Percentiles rank a stretch among this genome's conserved stretches.
phyloP scores from a whole-genome alignment of 768 basidiomycete genomes.

The Leucocoprinus leucothites region DNA sequence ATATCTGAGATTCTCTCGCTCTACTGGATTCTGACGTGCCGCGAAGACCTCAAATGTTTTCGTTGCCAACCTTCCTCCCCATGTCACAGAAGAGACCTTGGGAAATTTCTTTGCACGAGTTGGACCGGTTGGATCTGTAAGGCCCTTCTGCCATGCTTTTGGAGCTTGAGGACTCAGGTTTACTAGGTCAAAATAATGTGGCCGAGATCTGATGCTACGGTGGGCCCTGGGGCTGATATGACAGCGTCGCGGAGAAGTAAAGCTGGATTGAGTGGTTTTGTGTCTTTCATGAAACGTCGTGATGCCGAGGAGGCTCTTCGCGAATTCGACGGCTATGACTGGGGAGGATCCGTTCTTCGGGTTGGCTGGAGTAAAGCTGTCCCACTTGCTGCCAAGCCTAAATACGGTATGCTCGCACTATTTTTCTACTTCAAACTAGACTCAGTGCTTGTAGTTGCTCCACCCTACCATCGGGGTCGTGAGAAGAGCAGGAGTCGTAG shows the following conservation, averaged over 20 bases:
- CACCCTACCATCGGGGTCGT: conserved; percentile 15
- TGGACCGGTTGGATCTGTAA: conserved; percentile 90
- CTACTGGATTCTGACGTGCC: background rate
- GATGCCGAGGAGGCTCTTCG: conserved; percentile 89
- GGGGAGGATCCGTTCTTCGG: conserved; percentile 85
- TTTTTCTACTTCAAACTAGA: conserved; percentile 3
- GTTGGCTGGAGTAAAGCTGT: conserved; percentile 99
- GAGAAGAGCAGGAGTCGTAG: conserved; percentile 34
- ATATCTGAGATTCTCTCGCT: background rate
- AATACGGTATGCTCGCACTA: conserved; percentile 82
- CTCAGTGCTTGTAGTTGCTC: conserved; percentile 14
- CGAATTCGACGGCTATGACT: conserved; percentile 90
- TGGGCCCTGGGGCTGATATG: conserved; percentile 74
- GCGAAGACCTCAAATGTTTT: conserved; percentile 90
- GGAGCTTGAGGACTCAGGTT: background rate
- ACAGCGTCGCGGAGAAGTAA: conserved; percentile 67
- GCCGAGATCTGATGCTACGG: conserved; percentile 79
- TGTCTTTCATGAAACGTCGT: conserved; percentile 91
- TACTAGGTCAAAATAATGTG: conserved; percentile 94
- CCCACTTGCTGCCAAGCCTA: conserved; percentile 71
- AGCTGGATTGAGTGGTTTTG: conserved; percentile 89
- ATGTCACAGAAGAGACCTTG: conserved; percentile 81
- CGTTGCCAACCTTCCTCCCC: conserved; percentile 87
- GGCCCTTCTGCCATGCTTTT: conserved; percentile 20
- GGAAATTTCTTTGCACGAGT: conserved; percentile 89